Evolutionary conservation across 257 asterid genomes (phyloP).

Genomic region (Plectranthus barbatus): DNA sequence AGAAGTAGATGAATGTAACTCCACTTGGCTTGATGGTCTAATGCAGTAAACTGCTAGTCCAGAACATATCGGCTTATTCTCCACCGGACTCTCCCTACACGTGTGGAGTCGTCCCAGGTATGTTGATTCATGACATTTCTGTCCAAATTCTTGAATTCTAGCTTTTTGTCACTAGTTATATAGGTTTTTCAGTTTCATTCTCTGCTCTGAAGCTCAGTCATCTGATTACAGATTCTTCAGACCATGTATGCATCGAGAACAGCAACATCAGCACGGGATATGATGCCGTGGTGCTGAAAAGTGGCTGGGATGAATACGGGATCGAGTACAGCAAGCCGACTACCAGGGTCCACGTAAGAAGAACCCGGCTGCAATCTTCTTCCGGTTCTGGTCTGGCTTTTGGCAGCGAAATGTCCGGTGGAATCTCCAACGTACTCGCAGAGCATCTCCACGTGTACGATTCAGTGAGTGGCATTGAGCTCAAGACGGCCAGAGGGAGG

Average conservation of each 20-base stretch:
- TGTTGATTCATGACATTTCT: too few relatives aligned
- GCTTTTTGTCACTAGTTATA: background rate
- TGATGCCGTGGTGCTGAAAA: conserved; percentile 36
- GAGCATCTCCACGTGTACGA: conserved; percentile 45
- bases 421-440: conserved; percentile 55
- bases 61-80: conserved; percentile 70
- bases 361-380: conserved; percentile 39
- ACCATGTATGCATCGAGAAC: too few relatives aligned
- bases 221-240: too few relatives aligned
- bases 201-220: too few relatives aligned
- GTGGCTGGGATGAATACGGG: conserved; percentile 99
- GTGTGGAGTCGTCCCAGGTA: conserved; percentile 90
- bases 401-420: conserved; percentile 99
- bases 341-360: conserved; percentile 52
- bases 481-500: conserved; percentile 71
- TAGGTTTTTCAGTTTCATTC: too few relatives aligned
- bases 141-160: conserved; percentile 12
- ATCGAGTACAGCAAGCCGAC: conserved; percentile 59
- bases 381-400: conserved; percentile 70
- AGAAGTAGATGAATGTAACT: background rate
- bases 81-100: conserved; percentile 83
- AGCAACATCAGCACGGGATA: too few relatives aligned
- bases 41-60: conserved; percentile 82
- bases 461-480: conserved; percentile 51
- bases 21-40: background rate